Conservation (phyloP, 2,329 filamentous ascomycete genomes). For the Penicillium sp. region DNA sequence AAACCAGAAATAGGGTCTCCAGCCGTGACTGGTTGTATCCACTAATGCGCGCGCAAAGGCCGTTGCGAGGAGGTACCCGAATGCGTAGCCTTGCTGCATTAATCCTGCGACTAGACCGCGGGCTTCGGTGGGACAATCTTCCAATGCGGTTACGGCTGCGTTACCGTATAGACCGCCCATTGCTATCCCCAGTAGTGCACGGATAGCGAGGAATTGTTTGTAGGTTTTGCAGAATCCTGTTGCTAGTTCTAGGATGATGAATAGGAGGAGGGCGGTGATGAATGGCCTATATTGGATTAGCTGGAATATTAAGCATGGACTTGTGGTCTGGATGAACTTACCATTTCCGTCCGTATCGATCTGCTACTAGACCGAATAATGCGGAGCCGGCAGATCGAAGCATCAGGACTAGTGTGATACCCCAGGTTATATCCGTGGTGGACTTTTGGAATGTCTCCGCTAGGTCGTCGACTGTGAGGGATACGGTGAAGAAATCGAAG, state of each 20-base stretch:
- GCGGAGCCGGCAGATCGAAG: not conserved
- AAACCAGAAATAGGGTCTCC: conserved; percentile 40
- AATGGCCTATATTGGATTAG: not conserved
- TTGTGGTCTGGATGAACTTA: not conserved
- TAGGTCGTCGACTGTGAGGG: not conserved
- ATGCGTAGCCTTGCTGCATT: conserved; percentile 35
- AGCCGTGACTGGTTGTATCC: conserved; percentile 33
- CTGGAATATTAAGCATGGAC: not conserved
- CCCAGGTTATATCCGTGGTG: not conserved
- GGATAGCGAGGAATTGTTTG: conserved; percentile 37
- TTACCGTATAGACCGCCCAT: conserved; percentile 38
- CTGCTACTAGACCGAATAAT: not conserved
- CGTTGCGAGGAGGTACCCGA: conserved; percentile 37
- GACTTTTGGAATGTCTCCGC: not conserved
- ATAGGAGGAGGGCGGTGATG: conserved; percentile 3
- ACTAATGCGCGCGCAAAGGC: conserved; percentile 38
- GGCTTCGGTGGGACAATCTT: conserved; percentile 41
- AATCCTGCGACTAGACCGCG: conserved; percentile 39
- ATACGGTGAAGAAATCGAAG: not conserved
- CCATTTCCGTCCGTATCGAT: not conserved
- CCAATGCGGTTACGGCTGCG: conserved; percentile 41
- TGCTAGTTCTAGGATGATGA: conserved; percentile 39
- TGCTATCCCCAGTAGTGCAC: conserved; percentile 39
- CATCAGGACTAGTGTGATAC: not conserved
- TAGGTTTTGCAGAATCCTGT: conserved; percentile 39